Evolutionary conservation across 1,284 basidiomycete species (phyloP).

Genomic region (Xerocomus nothofagi): DNA sequence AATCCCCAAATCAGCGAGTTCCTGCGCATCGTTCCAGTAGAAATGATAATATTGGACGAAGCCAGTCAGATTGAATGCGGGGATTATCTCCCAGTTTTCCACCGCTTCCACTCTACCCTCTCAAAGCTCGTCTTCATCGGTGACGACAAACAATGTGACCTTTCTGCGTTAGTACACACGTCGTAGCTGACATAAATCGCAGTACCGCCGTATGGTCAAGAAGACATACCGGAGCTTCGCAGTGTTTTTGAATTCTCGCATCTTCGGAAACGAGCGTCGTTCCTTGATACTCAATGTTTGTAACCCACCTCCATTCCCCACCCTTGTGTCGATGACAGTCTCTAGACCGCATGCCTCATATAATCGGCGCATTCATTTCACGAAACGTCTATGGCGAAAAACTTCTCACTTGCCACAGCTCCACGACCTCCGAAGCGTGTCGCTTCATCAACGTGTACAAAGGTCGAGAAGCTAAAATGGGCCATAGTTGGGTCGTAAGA

Average conservation of each 20-base stretch:
- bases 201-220: slow-evolving; percentile 53
- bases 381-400: slow-evolving; percentile 39
- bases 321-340: background rate
- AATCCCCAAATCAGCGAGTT: slow-evolving; percentile 34
- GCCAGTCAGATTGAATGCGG: slow-evolving; percentile 66
- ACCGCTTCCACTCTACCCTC: slow-evolving; percentile 43
- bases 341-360: slow-evolving; percentile 51
- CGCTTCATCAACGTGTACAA: slow-evolving; percentile 32
- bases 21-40: slow-evolving; percentile 43
- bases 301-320: background rate
- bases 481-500: slow-evolving; percentile 32
- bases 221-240: slow-evolving; percentile 39
- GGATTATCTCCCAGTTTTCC: slow-evolving; percentile 56
- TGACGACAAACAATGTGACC: slow-evolving; percentile 71
- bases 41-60: slow-evolving; percentile 60
- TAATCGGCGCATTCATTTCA: slow-evolving; percentile 51
- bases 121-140: slow-evolving; percentile 71
- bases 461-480: slow-evolving; percentile 24
- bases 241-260: slow-evolving; percentile 48
- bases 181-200: slow-evolving; percentile 2
- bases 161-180: slow-evolving; percentile 8
- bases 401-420: slow-evolving; percentile 26
- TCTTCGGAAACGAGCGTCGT: slow-evolving; percentile 33
- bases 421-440: slow-evolving; percentile 12
- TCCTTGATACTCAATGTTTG: slow-evolving; percentile 48